A percentile compares a stretch with the other conserved stretches of the same genome.
Evolutionary conservation across 148 eudicot species (phyloP).

Genomic region (Diospyros lotus): DNA sequence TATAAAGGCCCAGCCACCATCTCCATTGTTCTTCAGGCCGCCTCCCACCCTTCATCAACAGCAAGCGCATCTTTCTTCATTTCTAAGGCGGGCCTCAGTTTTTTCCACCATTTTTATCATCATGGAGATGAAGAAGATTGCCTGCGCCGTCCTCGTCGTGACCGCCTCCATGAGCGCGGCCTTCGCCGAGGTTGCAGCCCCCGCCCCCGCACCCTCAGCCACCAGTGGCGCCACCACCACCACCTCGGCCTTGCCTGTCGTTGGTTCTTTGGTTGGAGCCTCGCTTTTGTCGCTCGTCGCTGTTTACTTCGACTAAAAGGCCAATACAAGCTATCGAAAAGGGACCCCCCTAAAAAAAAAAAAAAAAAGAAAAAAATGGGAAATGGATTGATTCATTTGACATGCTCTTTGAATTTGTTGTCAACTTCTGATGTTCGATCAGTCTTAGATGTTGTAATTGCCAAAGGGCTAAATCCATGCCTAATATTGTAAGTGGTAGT

Average conservation of each 20-base stretch:
- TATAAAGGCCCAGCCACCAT: background rate
- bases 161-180: too few relatives aligned
- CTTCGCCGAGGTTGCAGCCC: background rate
- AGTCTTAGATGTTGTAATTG: too few relatives aligned
- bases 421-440: too few relatives aligned
- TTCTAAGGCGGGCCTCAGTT: background rate
- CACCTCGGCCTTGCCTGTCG: slow-evolving; percentile 9
- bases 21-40: background rate
- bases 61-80: background rate
- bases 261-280: too few relatives aligned
- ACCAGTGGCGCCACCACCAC: slow-evolving; percentile 10
- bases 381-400: too few relatives aligned
- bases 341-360: too few relatives aligned
- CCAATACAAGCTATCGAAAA: too few relatives aligned
- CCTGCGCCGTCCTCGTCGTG: background rate
- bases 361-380: too few relatives aligned
- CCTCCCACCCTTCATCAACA: background rate
- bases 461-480: too few relatives aligned
- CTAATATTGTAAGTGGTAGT: too few relatives aligned
- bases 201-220: background rate
- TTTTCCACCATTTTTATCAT: background rate
- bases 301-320: slow-evolving; percentile 5
- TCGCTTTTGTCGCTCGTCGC: slow-evolving; percentile 8
- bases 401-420: too few relatives aligned
- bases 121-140: slow-evolving; percentile 5